Evolutionary conservation across 371 early-diverging fungal genomes (phyloP), one percentile per base, ranked within the genome.

Genomic region (Circinella umbellata): DNA sequence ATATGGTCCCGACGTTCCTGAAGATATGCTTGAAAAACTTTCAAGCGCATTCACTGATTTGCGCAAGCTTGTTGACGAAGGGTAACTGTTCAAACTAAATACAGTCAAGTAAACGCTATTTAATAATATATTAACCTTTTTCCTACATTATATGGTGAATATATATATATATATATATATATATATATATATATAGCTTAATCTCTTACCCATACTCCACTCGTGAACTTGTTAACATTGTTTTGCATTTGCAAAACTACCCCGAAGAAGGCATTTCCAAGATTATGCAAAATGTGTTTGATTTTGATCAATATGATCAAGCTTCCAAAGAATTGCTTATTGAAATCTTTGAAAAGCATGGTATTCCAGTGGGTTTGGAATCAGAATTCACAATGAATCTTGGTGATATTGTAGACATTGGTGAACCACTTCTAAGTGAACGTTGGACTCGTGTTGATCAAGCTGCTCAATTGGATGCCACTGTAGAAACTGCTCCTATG

Each of bases 131-230:
- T 47, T 47, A 47, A 11, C 9, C 47, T 27, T 27, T 27, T 27
- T 27, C 27, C 2, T 27, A 27, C 27, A 27, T 27, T 2, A 17
- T 51, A 51, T 51, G 14, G 51, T 17, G 4, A 51, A 1, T 51
- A 7, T 42, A n/a, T 39, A 37, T 20, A 60, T 37, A 66, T 17
- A 5, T 9, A 49, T n/a, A 49, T 61, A 3, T 34, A n/a, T n/a
- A n/a, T n/a, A n/a, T n/a, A n/a, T n/a, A n/a, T 27, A 27, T 27
- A 27, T 4, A 18, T 54, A 75, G 75, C 4, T 70, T 92, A 37
- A 88, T 95, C 15, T 86, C 87, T 1, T 95, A 95, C 67, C 95
- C 95, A n/a, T 95, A 95, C 77, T 94, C 94, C 10, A 91, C 93
- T 0, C 89, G 95, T 70, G 95, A 95, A 73, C 76, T 95, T 47